Percentiles rank a stretch among this genome's conserved stretches.
Conservation (phyloP, 2,329 filamentous ascomycete genomes). For the Monosporascus sp. region DNA sequence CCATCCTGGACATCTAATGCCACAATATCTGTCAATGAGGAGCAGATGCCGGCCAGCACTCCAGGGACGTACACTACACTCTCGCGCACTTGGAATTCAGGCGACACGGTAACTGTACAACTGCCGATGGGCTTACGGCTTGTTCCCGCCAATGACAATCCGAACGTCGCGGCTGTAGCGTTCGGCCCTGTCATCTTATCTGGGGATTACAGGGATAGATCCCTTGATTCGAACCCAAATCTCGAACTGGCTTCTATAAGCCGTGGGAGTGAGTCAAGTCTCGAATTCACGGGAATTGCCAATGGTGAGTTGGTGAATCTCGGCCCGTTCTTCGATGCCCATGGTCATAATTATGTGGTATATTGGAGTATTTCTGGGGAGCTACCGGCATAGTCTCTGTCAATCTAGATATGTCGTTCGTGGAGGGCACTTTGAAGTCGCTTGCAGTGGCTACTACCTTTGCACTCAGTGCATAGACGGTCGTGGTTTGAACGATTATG, state of each 20-base stretch:
- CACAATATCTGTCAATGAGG: constrained; percentile 36
- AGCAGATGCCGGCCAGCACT: constrained; percentile 13
- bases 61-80: constrained; percentile 37
- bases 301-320: constrained; percentile 25
- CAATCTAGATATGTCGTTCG: too few relatives aligned
- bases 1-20: constrained; percentile 38
- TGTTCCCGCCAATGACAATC: constrained; percentile 42
- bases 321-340: constrained; percentile 35
- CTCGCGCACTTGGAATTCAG: constrained; percentile 34
- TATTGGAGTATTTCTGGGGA: constrained; percentile 28
- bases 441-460: too few relatives aligned
- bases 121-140: constrained; percentile 39
- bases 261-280: constrained; percentile 10
- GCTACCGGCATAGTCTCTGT: background rate
- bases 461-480: too few relatives aligned
- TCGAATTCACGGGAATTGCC: constrained; percentile 29
- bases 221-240: constrained; percentile 20
- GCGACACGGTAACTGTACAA: constrained; percentile 36
- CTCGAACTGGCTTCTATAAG: constrained; percentile 25
- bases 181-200: constrained; percentile 41
- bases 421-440: too few relatives aligned
- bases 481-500: too few relatives aligned
- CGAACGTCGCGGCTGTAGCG: constrained; percentile 36
- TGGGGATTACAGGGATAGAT: constrained; percentile 36
- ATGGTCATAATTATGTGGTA: constrained; percentile 36